A percentile compares a stretch with the other conserved stretches of the same genome.
Evolutionary conservation across 2,329 filamentous ascomycete species (phyloP).

Genomic region (Tolypocladium pustulatum): DNA sequence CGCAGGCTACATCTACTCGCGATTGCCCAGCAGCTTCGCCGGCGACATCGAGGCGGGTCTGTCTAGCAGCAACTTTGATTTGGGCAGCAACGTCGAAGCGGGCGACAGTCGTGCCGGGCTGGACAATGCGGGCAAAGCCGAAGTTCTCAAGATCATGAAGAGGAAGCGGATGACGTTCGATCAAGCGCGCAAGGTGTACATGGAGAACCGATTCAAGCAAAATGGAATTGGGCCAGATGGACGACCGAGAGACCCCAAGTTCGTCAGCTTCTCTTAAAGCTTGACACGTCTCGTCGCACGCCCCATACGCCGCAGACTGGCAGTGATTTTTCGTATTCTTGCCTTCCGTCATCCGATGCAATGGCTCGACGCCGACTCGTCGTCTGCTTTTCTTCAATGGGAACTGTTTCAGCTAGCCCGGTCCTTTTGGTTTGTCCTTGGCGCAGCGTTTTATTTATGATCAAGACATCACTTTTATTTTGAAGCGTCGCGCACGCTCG

Average conservation of each 20-base stretch:
- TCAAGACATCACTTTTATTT: not conserved
- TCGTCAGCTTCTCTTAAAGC: conserved; percentile 64
- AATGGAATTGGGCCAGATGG: conserved; percentile 87
- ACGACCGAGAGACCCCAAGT: conserved; percentile 81
- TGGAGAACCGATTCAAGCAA: conserved; percentile 74
- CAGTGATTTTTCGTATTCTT: not conserved
- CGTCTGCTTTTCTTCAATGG: not conserved
- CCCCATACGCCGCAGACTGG: not conserved
- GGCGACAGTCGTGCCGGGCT: conserved; percentile 74
- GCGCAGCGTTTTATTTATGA: not conserved
- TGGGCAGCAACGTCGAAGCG: conserved; percentile 66
- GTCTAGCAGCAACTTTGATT: conserved; percentile 72
- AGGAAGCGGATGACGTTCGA: conserved; percentile 73
- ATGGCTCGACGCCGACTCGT: not conserved
- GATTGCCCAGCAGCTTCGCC: conserved; percentile 66
- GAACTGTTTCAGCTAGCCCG: not conserved
- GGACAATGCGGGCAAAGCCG: conserved; percentile 68
- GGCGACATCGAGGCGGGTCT: conserved; percentile 84
- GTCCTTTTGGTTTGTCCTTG: not conserved
- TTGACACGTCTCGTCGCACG: not conserved
- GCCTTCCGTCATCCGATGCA: not conserved
- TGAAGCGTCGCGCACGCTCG: not conserved
- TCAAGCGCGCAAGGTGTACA: conserved; percentile 77
- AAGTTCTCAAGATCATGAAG: conserved; percentile 89
- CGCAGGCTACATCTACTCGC: conserved; percentile 60